Percentiles rank a stretch among this genome's conserved stretches.
Evolutionary conservation across 176 grass and related monocot species (phyloP).

Genomic region (bread wheat (Triticum aestivum)): DNA sequence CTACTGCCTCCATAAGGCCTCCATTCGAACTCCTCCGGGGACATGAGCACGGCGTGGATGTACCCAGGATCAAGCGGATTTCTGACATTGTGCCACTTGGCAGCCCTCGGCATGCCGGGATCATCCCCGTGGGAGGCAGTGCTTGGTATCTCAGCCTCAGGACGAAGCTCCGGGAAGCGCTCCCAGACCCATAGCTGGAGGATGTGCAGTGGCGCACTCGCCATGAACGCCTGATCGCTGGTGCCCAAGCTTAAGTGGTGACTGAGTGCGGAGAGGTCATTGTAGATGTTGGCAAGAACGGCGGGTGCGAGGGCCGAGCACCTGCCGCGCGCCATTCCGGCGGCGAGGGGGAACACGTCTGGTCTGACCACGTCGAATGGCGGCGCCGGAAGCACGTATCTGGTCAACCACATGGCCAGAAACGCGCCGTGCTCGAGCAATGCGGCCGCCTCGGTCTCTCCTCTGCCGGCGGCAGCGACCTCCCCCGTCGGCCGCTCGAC

Average conservation of each 20-base stretch:
- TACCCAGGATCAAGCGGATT: constrained; percentile 28
- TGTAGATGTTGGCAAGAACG: constrained; percentile 68
- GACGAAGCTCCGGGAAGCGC: constrained; percentile 55
- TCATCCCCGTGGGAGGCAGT: background rate
- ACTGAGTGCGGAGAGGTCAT: constrained; percentile 27
- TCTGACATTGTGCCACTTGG: constrained; percentile 69
- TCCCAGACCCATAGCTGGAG: constrained; percentile 90
- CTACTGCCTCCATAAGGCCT: constrained; percentile 35
- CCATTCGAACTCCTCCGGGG: constrained; percentile 44
- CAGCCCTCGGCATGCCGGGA: constrained; percentile 37
- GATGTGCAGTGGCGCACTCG: constrained; percentile 63
- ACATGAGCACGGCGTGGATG: constrained; percentile 6
- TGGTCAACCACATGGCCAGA: constrained; percentile 62
- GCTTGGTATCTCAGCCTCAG: background rate
- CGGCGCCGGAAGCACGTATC: constrained; percentile 37
- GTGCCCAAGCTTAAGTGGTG: background rate
- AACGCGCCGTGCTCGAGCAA: constrained; percentile 71
- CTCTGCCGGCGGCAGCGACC: background rate
- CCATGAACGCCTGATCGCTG: background rate
- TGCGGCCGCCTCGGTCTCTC: background rate
- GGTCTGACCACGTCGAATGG: background rate
- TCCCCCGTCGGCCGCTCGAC: constrained; percentile 13
- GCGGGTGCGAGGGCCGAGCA: constrained; percentile 69
- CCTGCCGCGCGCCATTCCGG: constrained; percentile 49
- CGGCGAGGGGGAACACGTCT: constrained; percentile 53